Conservation (phyloP, 352 stramenopile species). For the Saprolegnia parasitica region DNA sequence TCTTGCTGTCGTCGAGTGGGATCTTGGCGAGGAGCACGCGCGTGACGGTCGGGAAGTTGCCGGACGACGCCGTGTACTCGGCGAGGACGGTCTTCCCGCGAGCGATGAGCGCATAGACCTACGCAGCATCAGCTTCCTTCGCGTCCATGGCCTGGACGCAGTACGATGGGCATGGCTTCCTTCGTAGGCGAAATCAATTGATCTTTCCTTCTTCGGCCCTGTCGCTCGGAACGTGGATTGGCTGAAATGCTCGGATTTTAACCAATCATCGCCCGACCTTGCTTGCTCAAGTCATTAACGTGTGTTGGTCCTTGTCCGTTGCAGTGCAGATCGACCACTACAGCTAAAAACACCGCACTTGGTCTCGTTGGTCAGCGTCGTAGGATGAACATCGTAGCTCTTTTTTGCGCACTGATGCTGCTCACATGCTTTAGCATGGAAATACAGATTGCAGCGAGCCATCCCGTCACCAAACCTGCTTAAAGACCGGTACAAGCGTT, state of each 20-base stretch:
- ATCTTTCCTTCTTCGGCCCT: neutral
- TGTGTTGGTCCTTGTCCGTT: neutral
- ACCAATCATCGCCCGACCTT: neutral
- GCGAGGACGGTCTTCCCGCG: conserved; percentile 96
- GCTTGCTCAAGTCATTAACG: neutral
- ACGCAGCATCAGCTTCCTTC: neutral
- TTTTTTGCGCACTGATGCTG: too few relatives aligned
- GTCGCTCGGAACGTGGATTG: neutral
- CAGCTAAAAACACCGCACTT: neutral
- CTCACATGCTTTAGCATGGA: too few relatives aligned
- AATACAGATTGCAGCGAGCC: too few relatives aligned
- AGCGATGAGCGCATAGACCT: conserved; percentile 96
- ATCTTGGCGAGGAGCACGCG: conserved; percentile 97
- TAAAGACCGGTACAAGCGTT: too few relatives aligned
- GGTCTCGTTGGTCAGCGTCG: too few relatives aligned
- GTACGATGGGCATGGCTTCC: conserved; percentile 19
- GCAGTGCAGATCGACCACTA: neutral
- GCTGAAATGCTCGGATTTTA: neutral
- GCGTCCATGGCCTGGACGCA: neutral
- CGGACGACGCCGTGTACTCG: conserved; percentile 94
- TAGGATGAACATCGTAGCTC: too few relatives aligned
- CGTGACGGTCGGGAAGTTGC: conserved; percentile 98
- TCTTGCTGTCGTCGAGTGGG: conserved; percentile 87
- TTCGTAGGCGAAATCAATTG: neutral
- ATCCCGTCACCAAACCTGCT: too few relatives aligned